These are phyloP conservation scores for Pseudopithomyces chartarum DNA, from an alignment of 2,329 filamentous ascomycete genomes.

Conservation along the genomic window DNA sequence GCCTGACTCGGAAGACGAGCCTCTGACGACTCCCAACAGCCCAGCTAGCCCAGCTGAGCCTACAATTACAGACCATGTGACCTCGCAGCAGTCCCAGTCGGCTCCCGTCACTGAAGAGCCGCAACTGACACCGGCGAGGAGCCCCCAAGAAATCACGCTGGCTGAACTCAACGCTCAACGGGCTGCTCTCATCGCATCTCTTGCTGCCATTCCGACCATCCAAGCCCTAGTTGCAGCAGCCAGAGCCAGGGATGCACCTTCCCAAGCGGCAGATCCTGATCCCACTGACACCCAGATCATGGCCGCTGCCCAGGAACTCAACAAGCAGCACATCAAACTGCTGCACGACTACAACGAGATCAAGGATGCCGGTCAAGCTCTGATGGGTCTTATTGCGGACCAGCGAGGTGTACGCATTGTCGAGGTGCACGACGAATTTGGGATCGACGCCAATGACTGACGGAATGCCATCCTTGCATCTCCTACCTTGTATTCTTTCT, in stretches of 20 bases:
- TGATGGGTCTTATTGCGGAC: conserved; percentile 72
- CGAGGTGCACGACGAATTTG: conserved; percentile 56
- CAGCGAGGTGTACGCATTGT: conserved; percentile 61
- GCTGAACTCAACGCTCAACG: conserved; percentile 52
- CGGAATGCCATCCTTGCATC: neutral
- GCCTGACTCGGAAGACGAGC: conserved; percentile 42
- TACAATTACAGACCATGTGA: neutral
- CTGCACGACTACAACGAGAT: conserved; percentile 75
- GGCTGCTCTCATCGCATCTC: conserved; percentile 37
- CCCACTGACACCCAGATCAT: conserved; percentile 39
- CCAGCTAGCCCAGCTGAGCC: neutral
- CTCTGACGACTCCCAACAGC: conserved; percentile 28
- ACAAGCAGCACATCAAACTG: conserved; percentile 67
- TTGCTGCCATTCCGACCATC: conserved; percentile 35
- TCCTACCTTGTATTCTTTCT: neutral
- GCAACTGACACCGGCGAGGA: conserved; percentile 23
- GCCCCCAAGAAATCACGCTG: conserved; percentile 55
- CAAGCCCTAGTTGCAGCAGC: conserved; percentile 41
- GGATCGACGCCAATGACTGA: conserved; percentile 52
- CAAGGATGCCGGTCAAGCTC: conserved; percentile 68
- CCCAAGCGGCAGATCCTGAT: conserved; percentile 22
- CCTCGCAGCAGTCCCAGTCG: neutral
- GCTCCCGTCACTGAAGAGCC: neutral
- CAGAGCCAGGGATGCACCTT: conserved; percentile 23
- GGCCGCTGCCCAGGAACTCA: conserved; percentile 56